Evolutionary conservation across 345 rosid species (phyloP), one percentile per base, ranked within the genome.

Genomic region (Bruguiera parviflora): DNA sequence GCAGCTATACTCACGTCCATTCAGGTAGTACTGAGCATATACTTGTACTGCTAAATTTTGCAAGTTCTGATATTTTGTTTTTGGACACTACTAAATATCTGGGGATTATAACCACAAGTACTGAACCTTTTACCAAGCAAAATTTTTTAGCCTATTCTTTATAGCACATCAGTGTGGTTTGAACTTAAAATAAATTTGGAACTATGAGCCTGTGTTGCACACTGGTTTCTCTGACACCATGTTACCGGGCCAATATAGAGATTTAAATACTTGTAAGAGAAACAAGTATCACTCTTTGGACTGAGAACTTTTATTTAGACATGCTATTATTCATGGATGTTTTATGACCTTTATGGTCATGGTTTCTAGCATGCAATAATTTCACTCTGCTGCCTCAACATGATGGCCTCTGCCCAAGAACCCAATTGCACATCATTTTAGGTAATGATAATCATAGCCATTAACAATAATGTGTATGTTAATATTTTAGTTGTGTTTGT

Each of bases 1-100:
- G 97, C 97, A 59, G 99, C 97, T 61, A 94, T 91, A 76, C 97
- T 94, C 49, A 94, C 96, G 31, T 94, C 97, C 39, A 89, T 94
- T 74, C 99, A 94, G 93, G 99, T 91, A 63, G 49, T 43, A 3
- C 5, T 3, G 16, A 3, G 5, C 18, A 43, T 0, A 43, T 43
- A 13, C 49, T 43, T 43, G 18, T 43, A 13, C 49, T 24, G 29
- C 59, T 55, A 22, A 55, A 55, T 11, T 43, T 43, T 13, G 13
- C 5, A 43, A 43, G 49, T 43, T 11, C 49, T 43, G 16, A 10
- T 22, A 8, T 55, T 55, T 10, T 55, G 29, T 24, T 55, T 43
- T 13, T 43, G 16, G 16, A 43, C 1, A 10, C 47, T 0, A 15
- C 15, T 4, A 43, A 13, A 15, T 43, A 13, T 43, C 19, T 43